Percentiles rank a stretch among this genome's conserved stretches.
Evolutionary conservation across 352 stramenopile genomes (phyloP).

Genomic region (Globisporangium acanthophoron): DNA sequence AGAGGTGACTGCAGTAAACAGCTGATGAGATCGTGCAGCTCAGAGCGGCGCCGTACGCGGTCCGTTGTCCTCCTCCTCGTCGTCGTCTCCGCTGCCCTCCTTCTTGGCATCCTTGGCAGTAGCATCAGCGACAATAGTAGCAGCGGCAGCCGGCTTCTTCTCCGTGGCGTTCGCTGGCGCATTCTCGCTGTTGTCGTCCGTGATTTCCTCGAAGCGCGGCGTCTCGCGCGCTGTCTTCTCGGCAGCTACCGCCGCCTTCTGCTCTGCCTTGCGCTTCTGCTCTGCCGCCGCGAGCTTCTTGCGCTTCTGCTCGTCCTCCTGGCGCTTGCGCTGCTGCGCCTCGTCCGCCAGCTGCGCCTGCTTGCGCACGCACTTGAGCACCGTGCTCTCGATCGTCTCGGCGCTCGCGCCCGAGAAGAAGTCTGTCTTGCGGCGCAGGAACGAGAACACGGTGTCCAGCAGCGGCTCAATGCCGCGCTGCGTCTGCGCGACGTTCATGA

Average conservation of each 20-base stretch:
- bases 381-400: constrained; percentile 70
- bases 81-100: constrained; percentile 9
- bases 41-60: constrained; percentile 31
- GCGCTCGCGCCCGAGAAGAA: constrained; percentile 94
- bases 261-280: constrained; percentile 37
- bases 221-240: constrained; percentile 20
- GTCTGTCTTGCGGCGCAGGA: constrained; percentile 98
- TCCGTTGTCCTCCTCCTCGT: constrained; percentile 65
- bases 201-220: constrained; percentile 79
- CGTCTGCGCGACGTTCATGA: constrained; percentile 97
- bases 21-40: neutral
- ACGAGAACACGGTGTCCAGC: constrained; percentile 97
- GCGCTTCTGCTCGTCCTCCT: constrained; percentile 77
- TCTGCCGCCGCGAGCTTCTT: constrained; percentile 54
- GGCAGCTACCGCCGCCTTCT: constrained; percentile 21
- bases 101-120: constrained; percentile 22
- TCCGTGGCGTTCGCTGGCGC: constrained; percentile 17
- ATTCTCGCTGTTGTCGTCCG: constrained; percentile 24
- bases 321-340: constrained; percentile 67
- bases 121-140: constrained; percentile 11
- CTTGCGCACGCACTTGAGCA: constrained; percentile 90
- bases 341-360: constrained; percentile 86
- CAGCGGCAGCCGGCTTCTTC: constrained; percentile 7
- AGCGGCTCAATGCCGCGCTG: constrained; percentile 97
- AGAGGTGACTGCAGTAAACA: neutral